These are phyloP conservation scores for Fistulinella prunicolor DNA, from an alignment of 768 basidiomycete genomes.

Conservation along the genomic window DNA sequence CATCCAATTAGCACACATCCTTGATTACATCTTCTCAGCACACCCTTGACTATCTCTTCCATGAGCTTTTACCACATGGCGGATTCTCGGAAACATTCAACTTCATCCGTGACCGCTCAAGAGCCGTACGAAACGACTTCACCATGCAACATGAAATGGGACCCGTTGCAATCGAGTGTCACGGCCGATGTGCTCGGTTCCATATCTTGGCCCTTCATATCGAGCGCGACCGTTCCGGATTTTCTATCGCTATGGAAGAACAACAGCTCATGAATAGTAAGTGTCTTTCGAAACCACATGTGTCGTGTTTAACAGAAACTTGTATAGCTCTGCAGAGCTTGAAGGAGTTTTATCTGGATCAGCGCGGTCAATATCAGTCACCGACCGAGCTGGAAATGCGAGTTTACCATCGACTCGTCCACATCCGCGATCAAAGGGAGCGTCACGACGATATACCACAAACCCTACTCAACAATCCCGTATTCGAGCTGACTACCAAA, in stretches of 20 bases:
- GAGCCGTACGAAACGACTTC: conserved; percentile 89
- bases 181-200: conserved; percentile 91
- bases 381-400: conserved; percentile 94
- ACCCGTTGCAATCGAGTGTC: conserved; percentile 76
- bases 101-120: conserved; percentile 91
- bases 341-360: conserved; percentile 91
- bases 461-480: conserved; percentile 64
- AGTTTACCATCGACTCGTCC: conserved; percentile 89
- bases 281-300: conserved; percentile 26
- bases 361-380: conserved; percentile 60
- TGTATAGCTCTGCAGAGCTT: conserved; percentile 82
- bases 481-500: conserved; percentile 78
- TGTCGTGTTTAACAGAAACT: neutral
- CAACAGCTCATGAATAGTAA: conserved; percentile 90
- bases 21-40: conserved; percentile 40
- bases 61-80: conserved; percentile 65
- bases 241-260: conserved; percentile 72
- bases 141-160: conserved; percentile 87
- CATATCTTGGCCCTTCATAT: conserved; percentile 83
- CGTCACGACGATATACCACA: conserved; percentile 71
- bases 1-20: neutral
- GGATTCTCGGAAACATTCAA: conserved; percentile 70
- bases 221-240: conserved; percentile 52
- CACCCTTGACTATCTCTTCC: conserved; percentile 92
- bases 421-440: conserved; percentile 82